A percentile compares a stretch with the other conserved stretches of the same genome.
These are phyloP conservation scores for Gossypium sturtianum DNA, from an alignment of 345 rosid genomes.

Conservation along the genomic window DNA sequence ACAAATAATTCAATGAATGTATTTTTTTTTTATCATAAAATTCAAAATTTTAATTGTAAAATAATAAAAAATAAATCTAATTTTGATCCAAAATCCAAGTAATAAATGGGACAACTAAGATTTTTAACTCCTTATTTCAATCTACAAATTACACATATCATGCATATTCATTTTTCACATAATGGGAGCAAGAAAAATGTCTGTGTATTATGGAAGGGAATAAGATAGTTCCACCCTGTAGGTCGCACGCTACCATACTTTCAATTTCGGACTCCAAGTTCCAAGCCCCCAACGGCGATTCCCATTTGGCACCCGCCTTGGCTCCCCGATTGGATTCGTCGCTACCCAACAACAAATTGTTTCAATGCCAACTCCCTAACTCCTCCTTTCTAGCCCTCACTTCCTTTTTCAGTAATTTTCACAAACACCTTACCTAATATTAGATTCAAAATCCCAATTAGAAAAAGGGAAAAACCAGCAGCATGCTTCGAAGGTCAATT, in stretches of 20 bases:
- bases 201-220: too few species aligned
- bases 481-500: constrained; percentile 48
- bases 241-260: not conserved
- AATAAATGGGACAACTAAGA: too few species aligned
- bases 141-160: too few species aligned
- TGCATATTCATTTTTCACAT: too few species aligned
- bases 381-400: not conserved
- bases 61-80: too few species aligned
- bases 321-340: not conserved
- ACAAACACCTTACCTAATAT: constrained; percentile 17
- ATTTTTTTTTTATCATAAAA: too few species aligned
- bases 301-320: not conserved
- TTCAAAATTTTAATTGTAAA: too few species aligned
- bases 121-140: too few species aligned
- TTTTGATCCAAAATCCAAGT: too few species aligned
- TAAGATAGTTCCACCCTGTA: too few species aligned
- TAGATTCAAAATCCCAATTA: not conserved
- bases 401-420: constrained; percentile 12
- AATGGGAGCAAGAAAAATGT: too few species aligned
- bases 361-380: not conserved
- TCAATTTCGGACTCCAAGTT: not conserved
- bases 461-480: not conserved
- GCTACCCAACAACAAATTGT: not conserved
- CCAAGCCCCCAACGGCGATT: not conserved
- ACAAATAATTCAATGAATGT: too few species aligned